These are phyloP conservation scores for Naumovozyma baii DNA, from an alignment of 805 yeast species.

Conservation along the genomic window DNA sequence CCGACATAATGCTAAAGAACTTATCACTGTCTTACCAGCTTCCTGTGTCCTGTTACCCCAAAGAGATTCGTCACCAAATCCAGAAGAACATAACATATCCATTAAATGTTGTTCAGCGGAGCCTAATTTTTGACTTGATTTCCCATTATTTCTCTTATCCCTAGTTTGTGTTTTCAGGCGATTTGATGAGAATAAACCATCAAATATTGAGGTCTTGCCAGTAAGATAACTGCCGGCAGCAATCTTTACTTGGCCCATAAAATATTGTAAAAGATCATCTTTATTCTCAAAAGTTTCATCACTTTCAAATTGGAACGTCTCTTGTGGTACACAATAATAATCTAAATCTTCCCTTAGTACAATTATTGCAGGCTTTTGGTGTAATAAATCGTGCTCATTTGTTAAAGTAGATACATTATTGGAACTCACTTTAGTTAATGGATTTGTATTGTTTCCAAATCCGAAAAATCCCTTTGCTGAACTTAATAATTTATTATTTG, in stretches of 20 bases:
- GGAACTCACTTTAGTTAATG: slow-evolving; percentile 1
- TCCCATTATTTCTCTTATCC: slow-evolving; percentile 21
- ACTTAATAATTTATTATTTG: slow-evolving; percentile 11
- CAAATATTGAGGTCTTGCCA: slow-evolving; percentile 52
- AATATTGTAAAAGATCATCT: slow-evolving; percentile 29
- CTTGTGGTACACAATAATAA: slow-evolving; percentile 71
- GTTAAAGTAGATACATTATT: slow-evolving; percentile 13
- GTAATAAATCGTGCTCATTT: slow-evolving; percentile 56
- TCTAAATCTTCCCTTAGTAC: slow-evolving; percentile 91
- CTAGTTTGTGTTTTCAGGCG: slow-evolving; percentile 20
- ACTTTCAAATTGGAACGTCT: slow-evolving; percentile 32
- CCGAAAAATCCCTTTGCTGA: slow-evolving; percentile 25
- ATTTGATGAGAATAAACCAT: slow-evolving; percentile 47
- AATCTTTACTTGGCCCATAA: slow-evolving; percentile 59
- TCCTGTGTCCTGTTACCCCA: slow-evolving; percentile 93
- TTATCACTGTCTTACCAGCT: slow-evolving; percentile 77
- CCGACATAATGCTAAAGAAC: slow-evolving; percentile 45
- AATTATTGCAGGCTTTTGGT: slow-evolving; percentile 78
- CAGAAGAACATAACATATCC: slow-evolving; percentile 91
- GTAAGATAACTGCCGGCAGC: slow-evolving; percentile 63
- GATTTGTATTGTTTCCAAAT: slow-evolving; percentile 6
- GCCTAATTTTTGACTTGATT: slow-evolving; percentile 50
- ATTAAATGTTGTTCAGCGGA: slow-evolving; percentile 91
- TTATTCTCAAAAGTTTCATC: slow-evolving; percentile 39
- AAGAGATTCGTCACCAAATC: slow-evolving; percentile 51